Evolutionary conservation across 208 protist species (phyloP), one percentile per base, ranked within the genome.

Genomic region (Vickermania spadyakhi): DNA sequence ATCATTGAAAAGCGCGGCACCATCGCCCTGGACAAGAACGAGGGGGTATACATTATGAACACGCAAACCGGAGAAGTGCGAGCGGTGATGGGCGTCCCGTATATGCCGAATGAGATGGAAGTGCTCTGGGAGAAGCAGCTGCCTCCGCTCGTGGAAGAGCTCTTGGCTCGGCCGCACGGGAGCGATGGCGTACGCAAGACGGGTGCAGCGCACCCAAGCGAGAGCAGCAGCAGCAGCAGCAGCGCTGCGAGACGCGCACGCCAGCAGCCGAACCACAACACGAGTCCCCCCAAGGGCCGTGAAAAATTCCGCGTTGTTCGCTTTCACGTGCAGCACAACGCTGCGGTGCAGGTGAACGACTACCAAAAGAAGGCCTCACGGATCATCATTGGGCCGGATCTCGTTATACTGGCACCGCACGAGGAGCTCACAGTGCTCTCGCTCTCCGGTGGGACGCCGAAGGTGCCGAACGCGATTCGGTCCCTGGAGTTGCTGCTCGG

Each of bases 21-120:
- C 1, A 98, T 99, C 29, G 76, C 96, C 41, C 81, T 99, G 14
- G 94, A 98, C 67, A 86, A 96, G 52, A 98, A 98, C 76, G 96
- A 98, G 71, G 97, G 97, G 61, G 88, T 99, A 53, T 99, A 99
- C 68, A 90, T 99, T 11, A 86, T 93, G 70, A 84, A 98, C 74
- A 84, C 64, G 1, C 77, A 61, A 18, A 96, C 93, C 0, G 96
- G 96, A 41, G 67, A 86, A 42, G 94, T 98, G 22, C 72, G 83
- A 14, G 67, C 86, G 18, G 84, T 98, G 23, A 79, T 84, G 50
- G 96, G 95, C 18, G 36, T 84, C 62, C 81, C 93, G 2, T 97
- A 98, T 73, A 93, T 99, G 94, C 84, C 94, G 18, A 84, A 74
- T 31, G 85, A 93, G 42, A 73, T 96, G 53, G 96, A 99, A 76